Evolutionary conservation across 768 basidiomycete genomes (phyloP), one percentile per base, ranked within the genome.

Genomic region (Hirschioporus abietinus): DNA sequence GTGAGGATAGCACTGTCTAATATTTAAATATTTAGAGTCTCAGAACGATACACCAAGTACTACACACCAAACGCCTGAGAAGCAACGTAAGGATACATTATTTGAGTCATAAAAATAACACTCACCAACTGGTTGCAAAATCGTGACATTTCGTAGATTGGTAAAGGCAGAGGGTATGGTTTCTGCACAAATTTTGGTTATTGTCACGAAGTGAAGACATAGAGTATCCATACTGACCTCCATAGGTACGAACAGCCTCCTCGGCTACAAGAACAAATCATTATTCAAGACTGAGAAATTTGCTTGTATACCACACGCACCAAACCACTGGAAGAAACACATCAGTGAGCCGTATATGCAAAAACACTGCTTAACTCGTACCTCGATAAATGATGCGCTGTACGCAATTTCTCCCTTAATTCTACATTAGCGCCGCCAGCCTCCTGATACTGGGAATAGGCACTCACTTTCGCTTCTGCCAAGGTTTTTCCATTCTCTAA

Each of bases 401-500:
- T 99, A 99, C 0, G 80, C 72, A 70, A 88, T 89, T 79, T 99
- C 96, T 26, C 90, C 88, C 87, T 92, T 68, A 15, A 23, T 42
- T 30, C 70, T 62, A 35, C 17, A 61, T 52, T 30, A 58, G 63
- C 20, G 18, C 35, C n/a, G 9, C 0, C 35, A 18, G 20, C 42
- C 59, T 15, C 24, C 7, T 30, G 25, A 52, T 30, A 59, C 35
- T 26, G 36, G 58, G 30, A 65, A 61, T 62, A 30, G 58, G 64
- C 58, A 57, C 67, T 15, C 68, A 91, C 92, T 85, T 92, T 91
- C 36, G 86, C 92, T 70, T 98, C 95, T 0, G 81, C 79, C 59
- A 97, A 79, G 8, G 95, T 84, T 79, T 99, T 99, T 36, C 97
- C 97, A 73, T 99, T 99, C 80, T 99, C 97, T 67, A 95, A 78